Conservation (phyloP, 2,329 filamentous ascomycete genomes). For the Botrytis deweyae region DNA sequence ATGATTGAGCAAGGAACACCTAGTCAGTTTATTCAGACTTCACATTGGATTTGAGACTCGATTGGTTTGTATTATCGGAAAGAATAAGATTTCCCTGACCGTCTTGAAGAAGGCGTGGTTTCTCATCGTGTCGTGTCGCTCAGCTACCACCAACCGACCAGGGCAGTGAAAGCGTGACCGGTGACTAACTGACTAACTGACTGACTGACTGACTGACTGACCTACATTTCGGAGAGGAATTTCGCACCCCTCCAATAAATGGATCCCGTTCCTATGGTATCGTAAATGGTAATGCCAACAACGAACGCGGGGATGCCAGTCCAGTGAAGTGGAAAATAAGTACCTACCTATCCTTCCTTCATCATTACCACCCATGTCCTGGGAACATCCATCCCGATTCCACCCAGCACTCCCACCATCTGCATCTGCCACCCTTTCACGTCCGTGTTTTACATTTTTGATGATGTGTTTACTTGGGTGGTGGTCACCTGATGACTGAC, state of each 20-base stretch:
- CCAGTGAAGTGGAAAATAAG: background rate
- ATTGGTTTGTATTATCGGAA: background rate
- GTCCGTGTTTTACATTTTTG: slow-evolving; percentile 15
- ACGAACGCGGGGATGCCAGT: background rate
- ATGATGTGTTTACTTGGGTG: slow-evolving; percentile 3
- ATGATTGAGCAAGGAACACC: background rate
- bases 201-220: background rate
- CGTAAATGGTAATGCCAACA: background rate
- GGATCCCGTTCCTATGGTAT: background rate
- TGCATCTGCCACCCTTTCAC: background rate
- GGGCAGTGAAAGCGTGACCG: background rate
- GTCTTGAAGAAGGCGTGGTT: background rate
- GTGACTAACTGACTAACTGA: background rate
- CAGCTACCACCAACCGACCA: background rate
- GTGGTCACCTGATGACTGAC: background rate
- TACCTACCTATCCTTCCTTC: background rate
- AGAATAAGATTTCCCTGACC: background rate
- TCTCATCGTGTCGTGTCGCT: background rate
- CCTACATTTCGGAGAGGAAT: background rate
- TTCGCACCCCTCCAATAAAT: background rate
- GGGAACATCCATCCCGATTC: background rate
- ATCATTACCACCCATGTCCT: background rate
- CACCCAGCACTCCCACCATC: background rate
- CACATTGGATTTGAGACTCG: background rate
- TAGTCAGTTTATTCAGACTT: no score